Evolutionary conservation across 345 rosid genomes (phyloP), one percentile per base, ranked within the genome.

Genomic region (Linum trigynum): DNA sequence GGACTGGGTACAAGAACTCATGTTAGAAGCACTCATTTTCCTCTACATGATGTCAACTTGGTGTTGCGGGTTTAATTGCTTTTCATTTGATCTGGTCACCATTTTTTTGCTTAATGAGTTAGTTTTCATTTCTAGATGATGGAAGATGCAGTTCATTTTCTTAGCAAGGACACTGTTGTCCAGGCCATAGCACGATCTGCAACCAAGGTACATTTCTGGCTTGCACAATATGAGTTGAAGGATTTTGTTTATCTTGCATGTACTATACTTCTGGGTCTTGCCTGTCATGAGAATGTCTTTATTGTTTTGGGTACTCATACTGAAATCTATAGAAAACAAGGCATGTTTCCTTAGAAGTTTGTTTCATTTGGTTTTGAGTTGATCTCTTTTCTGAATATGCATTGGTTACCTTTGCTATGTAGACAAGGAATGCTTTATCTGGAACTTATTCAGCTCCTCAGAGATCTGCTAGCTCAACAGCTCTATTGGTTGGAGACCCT

Each of bases 401-500:
- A 17, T 59, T 5, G 0, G 10, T 43, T 40, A 53, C 65, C 61
- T 12, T 66, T 57, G 50, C 61, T 45, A 61, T 67, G 79, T 92
- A 95, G 99, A 91, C 99, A 45, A 86, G 99, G 75, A 95, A 91
- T 82, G 99, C 97, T 77, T 79, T 95, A 64, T 95, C 99, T 41
- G 96, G 97, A 75, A 91, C 99, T 11, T 95, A 89, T 81, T 95
- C 99, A 58, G 99, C 99, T 62, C 99, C 99, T 7, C 99, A 95
- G 77, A 82, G 97, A 77, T 95, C 99, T 55, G 99, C 99, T 68
- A 95, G 98, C 81, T 95, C 99, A 67, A 88, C 96, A 55, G 99
- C 96, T 76, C 97, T 95, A 78, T 80, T 95, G 81, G 83, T 91
- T 64, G 98, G 98, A 62, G 99, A 95, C 65, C 99, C 99, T 61